Percentiles rank a stretch among this genome's conserved stretches.
These are phyloP conservation scores for Corymbia maculata DNA, from an alignment of 345 rosid species.

Conservation along the genomic window DNA sequence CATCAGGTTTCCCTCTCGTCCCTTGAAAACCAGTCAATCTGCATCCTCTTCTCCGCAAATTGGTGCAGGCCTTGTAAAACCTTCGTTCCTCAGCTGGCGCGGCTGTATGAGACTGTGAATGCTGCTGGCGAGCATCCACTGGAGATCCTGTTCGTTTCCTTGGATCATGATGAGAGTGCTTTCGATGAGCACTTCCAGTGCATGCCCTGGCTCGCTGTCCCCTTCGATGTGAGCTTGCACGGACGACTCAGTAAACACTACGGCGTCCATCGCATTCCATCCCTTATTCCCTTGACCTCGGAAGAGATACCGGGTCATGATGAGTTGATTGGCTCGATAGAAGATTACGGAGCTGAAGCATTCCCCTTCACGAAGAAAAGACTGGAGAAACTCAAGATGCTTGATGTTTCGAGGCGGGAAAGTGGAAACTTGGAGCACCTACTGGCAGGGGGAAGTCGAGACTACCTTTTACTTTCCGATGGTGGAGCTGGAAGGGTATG, in stretches of 20 bases:
- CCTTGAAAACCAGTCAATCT: constrained; percentile 33
- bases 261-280: constrained; percentile 46
- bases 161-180: constrained; percentile 50
- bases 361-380: constrained; percentile 58
- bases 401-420: constrained; percentile 42
- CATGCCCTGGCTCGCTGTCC: constrained; percentile 84
- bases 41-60: constrained; percentile 77
- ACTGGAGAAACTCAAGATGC: constrained; percentile 47
- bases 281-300: constrained; percentile 36
- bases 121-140: constrained; percentile 21
- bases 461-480: constrained; percentile 32
- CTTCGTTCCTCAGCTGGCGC: constrained; percentile 55
- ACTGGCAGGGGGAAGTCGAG: constrained; percentile 30
- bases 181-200: constrained; percentile 51
- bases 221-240: constrained; percentile 34
- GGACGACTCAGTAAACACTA: constrained; percentile 29
- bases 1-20: constrained; percentile 53
- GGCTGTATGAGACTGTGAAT: constrained; percentile 33
- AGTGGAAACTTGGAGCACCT: constrained; percentile 62
- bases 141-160: constrained; percentile 68
- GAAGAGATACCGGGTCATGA: constrained; percentile 35
- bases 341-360: constrained; percentile 69
- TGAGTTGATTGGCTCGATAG: constrained; percentile 46
- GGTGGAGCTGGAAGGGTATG: constrained; percentile 7
- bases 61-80: constrained; percentile 79